Evolutionary conservation across 169 alveolate genomes (phyloP), one percentile per base, ranked within the genome.

Genomic region (Cryptosporidium baileyi): DNA sequence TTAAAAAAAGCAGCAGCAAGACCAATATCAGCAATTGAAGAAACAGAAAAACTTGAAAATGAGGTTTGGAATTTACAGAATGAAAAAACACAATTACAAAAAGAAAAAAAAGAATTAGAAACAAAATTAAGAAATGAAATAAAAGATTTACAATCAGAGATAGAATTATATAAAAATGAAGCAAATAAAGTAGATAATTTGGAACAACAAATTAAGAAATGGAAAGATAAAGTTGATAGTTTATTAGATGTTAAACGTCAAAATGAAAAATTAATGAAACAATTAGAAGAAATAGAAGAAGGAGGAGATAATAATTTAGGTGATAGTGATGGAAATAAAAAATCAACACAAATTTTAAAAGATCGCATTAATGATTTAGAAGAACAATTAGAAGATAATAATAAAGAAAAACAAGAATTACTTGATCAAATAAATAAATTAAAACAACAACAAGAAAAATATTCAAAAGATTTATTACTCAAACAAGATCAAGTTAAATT

Each of bases 51-150:
- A 61, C 57, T 74, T 19, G 85, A 74, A 41, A 74, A 74, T 19
- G 85, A 74, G 52, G 67, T 74, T 17, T 74, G 85, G 85, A 54
- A 36, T 38, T 44, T 74, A 1, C 85, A 74, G n/a, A 74, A 74
- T 43, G 85, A 74, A 54, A 74, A 74, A 57, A 36, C 65, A 3
- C 57, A 52, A 5, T 44, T 74, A 19, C 28, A 40, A 17, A 74
- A 74, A 40, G 85, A 74, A 22, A 74, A 57, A 34, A 74, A 57
- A 22, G 85, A 74, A n/a, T 28, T 74, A 4, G 85, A 74, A 17
- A 19, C 60, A n/a, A 74, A 57, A n/a, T 40, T 54, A 17, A 51
- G 43, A 9, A 44, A 44, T 11, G 85, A 74, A 7, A 47, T 74
- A 13, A 74, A 74, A 34, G 67, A 74, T 32, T 61, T 74, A 19